phyloP scores from a whole-genome alignment of 2,329 filamentous ascomycete genomes.

The Fusarium praegraminearum region DNA sequence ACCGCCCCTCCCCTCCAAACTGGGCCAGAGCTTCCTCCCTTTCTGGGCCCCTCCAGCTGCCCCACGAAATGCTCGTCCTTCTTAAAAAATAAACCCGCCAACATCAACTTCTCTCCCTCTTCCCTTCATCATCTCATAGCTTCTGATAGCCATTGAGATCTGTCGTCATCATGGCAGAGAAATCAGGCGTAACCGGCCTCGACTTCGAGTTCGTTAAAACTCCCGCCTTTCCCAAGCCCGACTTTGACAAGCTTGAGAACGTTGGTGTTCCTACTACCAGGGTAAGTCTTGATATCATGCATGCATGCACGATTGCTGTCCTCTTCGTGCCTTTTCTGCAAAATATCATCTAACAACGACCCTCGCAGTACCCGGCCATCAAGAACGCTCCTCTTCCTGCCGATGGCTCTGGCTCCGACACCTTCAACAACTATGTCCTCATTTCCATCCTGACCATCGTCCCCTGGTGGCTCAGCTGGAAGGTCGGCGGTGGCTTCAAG shows the following conservation, averaged over 20 bases:
- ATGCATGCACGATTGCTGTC: slow-evolving; percentile 27
- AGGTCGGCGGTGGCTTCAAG: slow-evolving; percentile 88
- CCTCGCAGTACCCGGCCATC: slow-evolving; percentile 70
- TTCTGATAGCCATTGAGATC: slow-evolving; percentile 46
- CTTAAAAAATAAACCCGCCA: slow-evolving; percentile 41
- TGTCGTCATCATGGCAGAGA: slow-evolving; percentile 52
- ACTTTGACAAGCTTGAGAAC: slow-evolving; percentile 77
- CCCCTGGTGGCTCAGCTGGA: slow-evolving; percentile 85
- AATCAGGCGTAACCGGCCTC: slow-evolving; percentile 48
- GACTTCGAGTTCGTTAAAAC: slow-evolving; percentile 60
- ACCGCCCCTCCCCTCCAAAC: slow-evolving; percentile 37
- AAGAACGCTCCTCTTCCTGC: slow-evolving; percentile 95
- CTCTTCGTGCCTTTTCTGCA: slow-evolving; percentile 11
- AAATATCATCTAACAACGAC: not conserved
- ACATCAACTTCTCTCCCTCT: slow-evolving; percentile 24
- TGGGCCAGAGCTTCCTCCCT: slow-evolving; percentile 35
- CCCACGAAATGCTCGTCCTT: slow-evolving; percentile 35
- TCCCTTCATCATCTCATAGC: slow-evolving; percentile 34
- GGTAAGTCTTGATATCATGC: slow-evolving; percentile 45
- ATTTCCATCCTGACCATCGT: slow-evolving; percentile 76
- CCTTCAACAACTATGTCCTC: slow-evolving; percentile 87
- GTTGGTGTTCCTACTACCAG: slow-evolving; percentile 58
- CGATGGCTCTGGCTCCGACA: slow-evolving; percentile 84
- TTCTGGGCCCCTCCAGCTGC: slow-evolving; percentile 29
- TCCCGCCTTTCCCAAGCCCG: slow-evolving; percentile 59